Percentiles rank a stretch among this genome's conserved stretches.
These are phyloP conservation scores for Citrus unshiu DNA, from an alignment of 345 rosid species.

Conservation along the genomic window DNA sequence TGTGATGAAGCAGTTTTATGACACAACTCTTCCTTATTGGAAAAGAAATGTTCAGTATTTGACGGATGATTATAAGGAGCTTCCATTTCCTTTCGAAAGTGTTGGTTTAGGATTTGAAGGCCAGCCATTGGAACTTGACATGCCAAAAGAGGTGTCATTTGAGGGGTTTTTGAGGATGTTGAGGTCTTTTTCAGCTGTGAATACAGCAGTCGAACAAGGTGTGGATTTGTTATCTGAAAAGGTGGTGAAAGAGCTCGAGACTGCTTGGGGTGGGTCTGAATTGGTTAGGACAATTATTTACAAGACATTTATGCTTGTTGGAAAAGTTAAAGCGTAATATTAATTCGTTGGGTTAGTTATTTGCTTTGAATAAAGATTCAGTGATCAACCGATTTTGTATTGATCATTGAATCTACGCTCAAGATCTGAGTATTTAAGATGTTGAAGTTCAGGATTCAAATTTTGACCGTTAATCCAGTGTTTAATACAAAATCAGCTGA, in stretches of 20 bases:
- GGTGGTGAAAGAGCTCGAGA: constrained; percentile 41
- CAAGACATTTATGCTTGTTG: constrained; percentile 64
- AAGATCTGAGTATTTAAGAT: too few relatives aligned
- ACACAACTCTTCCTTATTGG: constrained; percentile 47
- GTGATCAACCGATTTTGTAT: too few relatives aligned
- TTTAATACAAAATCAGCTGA: too few relatives aligned
- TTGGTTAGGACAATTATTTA: constrained; percentile 36
- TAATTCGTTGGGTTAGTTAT: too few relatives aligned
- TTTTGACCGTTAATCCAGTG: too few relatives aligned
- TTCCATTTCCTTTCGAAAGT: constrained; percentile 64
- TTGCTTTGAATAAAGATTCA: too few relatives aligned
- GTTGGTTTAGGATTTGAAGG: constrained; percentile 60
- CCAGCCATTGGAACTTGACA: constrained; percentile 44
- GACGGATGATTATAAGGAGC: constrained; percentile 37
- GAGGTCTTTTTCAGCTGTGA: constrained; percentile 44
- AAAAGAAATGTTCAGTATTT: constrained; percentile 24
- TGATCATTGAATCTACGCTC: too few relatives aligned
- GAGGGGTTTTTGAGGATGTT: constrained; percentile 44
- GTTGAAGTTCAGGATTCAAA: too few relatives aligned
- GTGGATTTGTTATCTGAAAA: constrained; percentile 55
- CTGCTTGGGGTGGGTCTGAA: constrained; percentile 56
- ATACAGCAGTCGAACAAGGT: constrained; percentile 48
- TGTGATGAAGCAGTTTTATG: constrained; percentile 35
- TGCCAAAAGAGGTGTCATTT: constrained; percentile 45
- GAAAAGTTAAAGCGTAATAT: constrained; percentile 33